Conservation (phyloP, 2,329 filamentous ascomycete species). For the Xylaria sp. region DNA sequence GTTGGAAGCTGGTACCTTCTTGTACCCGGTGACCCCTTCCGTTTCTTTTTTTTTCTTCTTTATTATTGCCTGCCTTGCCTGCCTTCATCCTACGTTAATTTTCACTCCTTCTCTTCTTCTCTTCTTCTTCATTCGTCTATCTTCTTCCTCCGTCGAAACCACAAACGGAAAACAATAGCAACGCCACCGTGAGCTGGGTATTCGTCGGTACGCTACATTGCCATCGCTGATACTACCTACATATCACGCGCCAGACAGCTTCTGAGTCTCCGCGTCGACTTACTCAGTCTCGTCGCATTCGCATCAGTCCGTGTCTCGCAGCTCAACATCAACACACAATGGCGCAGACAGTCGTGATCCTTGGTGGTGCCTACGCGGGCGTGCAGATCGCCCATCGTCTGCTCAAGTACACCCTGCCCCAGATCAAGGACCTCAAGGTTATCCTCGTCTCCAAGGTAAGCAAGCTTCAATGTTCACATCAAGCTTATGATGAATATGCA, state of each 20-base stretch:
- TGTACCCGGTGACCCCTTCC: neutral
- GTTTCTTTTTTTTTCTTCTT: neutral
- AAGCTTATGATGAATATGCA: neutral
- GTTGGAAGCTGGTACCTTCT: neutral
- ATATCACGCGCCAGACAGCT: too few species aligned
- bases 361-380: slow-evolving; percentile 51
- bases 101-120: neutral
- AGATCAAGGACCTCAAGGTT: slow-evolving; percentile 45
- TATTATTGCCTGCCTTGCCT: neutral
- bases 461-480: neutral
- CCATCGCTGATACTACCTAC: too few species aligned
- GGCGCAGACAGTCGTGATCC: slow-evolving; percentile 48
- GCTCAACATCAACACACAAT: slow-evolving; percentile 29
- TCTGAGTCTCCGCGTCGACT: neutral
- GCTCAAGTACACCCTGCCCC: slow-evolving; percentile 45
- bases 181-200: too few species aligned
- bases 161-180: too few species aligned
- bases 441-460: slow-evolving; percentile 51
- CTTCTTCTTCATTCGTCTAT: neutral
- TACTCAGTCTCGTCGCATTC: neutral
- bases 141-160: neutral
- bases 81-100: neutral
- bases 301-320: neutral
- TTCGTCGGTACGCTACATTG: too few species aligned
- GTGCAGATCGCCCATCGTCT: slow-evolving; percentile 50